Evolutionary conservation across 306 rosid genomes (phyloP), one percentile per base, ranked within the genome.

Genomic region (Vicia faba): DNA sequence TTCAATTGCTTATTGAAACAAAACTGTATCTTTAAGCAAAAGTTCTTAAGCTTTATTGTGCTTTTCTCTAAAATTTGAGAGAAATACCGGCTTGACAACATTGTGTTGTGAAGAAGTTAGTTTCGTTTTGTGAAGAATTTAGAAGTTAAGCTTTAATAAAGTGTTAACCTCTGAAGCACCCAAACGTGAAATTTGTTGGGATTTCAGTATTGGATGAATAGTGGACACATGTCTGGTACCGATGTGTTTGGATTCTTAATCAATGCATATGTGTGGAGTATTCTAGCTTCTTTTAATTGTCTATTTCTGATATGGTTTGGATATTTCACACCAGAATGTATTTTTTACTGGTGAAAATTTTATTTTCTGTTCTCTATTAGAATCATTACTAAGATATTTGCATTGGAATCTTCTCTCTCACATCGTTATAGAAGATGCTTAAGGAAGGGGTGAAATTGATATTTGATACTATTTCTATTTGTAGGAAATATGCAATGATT

Each of bases 401-500:
- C 0, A 7, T 10, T 9, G 23, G 46, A 58, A 44, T 70, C 31
- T 58, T 45, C 33, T 71, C 40, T 35, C 35, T 59, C 39, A n/a
- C 56, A 45, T 16, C 76, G 10, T 23, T 46, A 36, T 5, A 25
- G n/a, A 61, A 61, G 62, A 23, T 50, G 41, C 31, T 36, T 5
- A 43, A 23, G 61, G 29, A 13, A 8, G 40, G 26, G 11, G 12
- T 61, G 54, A 1, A 15, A 14, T 50, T 71, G 29, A 23, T 23
- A 36, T n/a, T 50, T 49, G 19, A 23, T 23, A 38, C 23, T 62
- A 5, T 72, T 61, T 28, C 29, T 36, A 3, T 35, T 23, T 71
- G 62, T 61, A 61, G 53, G 51, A 16, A 60, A 46, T 60, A 71
- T 38, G 20, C 38, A 59, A 33, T 31, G 39, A 4, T 59, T 18